A percentile compares a stretch with the other conserved stretches of the same genome.
phyloP scores from a whole-genome alignment of 2,329 filamentous ascomycete genomes.

The Fusarium luffae region DNA sequence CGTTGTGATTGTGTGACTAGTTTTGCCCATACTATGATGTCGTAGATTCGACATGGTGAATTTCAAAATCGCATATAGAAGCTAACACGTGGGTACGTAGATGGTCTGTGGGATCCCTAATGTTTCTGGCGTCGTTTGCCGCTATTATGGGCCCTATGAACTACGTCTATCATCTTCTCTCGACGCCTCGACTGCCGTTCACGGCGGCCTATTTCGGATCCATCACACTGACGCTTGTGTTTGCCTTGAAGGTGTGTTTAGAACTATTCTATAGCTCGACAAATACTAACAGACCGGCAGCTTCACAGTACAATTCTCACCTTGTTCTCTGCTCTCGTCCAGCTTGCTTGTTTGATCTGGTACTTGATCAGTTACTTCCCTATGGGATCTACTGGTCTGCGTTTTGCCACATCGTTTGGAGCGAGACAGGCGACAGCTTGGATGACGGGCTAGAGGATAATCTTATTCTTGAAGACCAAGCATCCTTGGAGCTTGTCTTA shows the following conservation, averaged over 20 bases:
- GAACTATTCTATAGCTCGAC: neutral
- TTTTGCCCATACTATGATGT: constrained; percentile 32
- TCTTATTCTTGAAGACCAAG: neutral
- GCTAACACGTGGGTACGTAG: constrained; percentile 61
- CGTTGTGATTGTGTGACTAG: constrained; percentile 25
- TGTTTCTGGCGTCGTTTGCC: constrained; percentile 93
- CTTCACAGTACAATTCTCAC: constrained; percentile 87
- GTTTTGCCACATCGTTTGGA: constrained; percentile 87
- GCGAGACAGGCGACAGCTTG: constrained; percentile 85
- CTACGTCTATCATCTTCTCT: constrained; percentile 87
- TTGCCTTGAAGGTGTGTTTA: constrained; percentile 87
- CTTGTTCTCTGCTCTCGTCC: constrained; percentile 82
- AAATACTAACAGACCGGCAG: constrained; percentile 57
- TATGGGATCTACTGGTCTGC: constrained; percentile 90
- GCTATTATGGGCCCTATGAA: constrained; percentile 91
- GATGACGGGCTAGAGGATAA: constrained; percentile 74
- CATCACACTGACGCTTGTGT: constrained; percentile 89
- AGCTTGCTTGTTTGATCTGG: constrained; percentile 87
- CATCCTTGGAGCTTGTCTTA: neutral
- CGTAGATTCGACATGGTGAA: constrained; percentile 26
- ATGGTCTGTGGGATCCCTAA: constrained; percentile 91
- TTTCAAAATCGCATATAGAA: constrained; percentile 24
- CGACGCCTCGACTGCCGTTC: constrained; percentile 86
- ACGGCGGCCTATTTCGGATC: constrained; percentile 95
- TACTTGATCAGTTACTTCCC: constrained; percentile 98